Conservation (phyloP, 352 stramenopile genomes). For the Elongisporangium undulatum region DNA sequence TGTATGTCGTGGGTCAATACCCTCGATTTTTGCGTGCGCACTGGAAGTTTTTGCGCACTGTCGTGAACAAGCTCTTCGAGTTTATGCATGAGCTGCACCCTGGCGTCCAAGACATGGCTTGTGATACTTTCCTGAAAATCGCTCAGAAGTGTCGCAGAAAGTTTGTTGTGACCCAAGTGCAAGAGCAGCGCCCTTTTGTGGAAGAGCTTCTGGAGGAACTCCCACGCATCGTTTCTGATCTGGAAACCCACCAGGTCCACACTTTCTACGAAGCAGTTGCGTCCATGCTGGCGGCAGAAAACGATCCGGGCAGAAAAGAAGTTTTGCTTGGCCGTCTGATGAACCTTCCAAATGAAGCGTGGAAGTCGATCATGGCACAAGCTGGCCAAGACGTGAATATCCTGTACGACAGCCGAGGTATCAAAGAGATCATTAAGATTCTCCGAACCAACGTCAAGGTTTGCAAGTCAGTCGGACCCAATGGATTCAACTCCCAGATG, state of each 20-base stretch:
- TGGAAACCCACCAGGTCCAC: conserved; percentile 99
- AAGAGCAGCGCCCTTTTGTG: conserved; percentile 94
- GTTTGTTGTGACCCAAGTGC: conserved; percentile 96
- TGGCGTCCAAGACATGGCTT: conserved; percentile 99
- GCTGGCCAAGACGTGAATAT: conserved; percentile 72
- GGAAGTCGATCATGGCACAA: conserved; percentile 84
- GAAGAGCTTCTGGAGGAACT: conserved; percentile 95
- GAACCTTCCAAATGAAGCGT: conserved; percentile 93
- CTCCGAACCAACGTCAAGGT: conserved; percentile 97
- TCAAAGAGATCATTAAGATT: conserved; percentile 97
- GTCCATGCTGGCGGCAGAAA: conserved; percentile 78
- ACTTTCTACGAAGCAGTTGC: conserved; percentile 99
- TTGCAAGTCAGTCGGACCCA: conserved; percentile 92
- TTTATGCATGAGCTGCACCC: conserved; percentile 99
- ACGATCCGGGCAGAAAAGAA: conserved; percentile 82
- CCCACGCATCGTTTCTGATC: conserved; percentile 94
- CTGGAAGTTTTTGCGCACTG: conserved; percentile 99
- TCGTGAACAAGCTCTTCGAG: conserved; percentile 99
- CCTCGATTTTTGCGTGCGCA: conserved; percentile 98
- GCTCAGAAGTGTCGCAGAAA: conserved; percentile 96
- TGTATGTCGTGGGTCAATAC: conserved; percentile 99
- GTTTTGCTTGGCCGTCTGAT: conserved; percentile 93
- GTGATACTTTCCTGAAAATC: conserved; percentile 99
- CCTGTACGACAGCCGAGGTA: conserved; percentile 66
- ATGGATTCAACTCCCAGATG: conserved; percentile 97